Evolutionary conservation across 1,284 basidiomycete species (phyloP).

Genomic region (Austroboletus niveus): DNA sequence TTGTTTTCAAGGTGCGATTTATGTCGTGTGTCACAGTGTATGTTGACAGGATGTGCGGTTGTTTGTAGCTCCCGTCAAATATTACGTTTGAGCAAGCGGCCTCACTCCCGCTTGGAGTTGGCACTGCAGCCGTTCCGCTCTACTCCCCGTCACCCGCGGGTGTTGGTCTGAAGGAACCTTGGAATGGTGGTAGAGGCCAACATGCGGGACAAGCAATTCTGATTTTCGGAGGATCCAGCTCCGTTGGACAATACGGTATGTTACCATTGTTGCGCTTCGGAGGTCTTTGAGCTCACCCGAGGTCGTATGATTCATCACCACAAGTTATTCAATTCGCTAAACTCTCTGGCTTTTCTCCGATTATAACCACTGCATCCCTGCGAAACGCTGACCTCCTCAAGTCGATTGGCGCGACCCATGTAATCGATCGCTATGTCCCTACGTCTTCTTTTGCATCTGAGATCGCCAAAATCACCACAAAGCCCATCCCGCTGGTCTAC

Average conservation of each 20-base stretch:
- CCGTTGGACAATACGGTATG: constrained; percentile 37
- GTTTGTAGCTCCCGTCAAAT: constrained; percentile 19
- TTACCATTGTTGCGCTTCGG: neutral
- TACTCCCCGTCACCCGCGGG: constrained; percentile 24
- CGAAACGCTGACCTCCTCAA: constrained; percentile 33
- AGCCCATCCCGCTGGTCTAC: constrained; percentile 16
- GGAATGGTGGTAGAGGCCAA: constrained; percentile 19
- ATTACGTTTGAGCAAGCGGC: constrained; percentile 26
- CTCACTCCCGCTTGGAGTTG: constrained; percentile 12
- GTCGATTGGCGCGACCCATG: constrained; percentile 35
- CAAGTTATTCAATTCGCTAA: constrained; percentile 36
- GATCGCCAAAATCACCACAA: constrained; percentile 10
- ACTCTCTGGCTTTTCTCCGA: constrained; percentile 31
- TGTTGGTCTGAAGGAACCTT: constrained; percentile 21
- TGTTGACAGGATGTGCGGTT: neutral
- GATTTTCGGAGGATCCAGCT: constrained; percentile 37
- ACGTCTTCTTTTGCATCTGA: constrained; percentile 9
- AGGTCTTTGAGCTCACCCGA: neutral
- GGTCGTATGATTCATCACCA: neutral
- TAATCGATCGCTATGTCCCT: constrained; percentile 28
- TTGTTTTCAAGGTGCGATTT: constrained; percentile 26
- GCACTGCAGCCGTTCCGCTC: constrained; percentile 15
- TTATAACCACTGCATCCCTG: constrained; percentile 35
- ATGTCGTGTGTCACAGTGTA: neutral
- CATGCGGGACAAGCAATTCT: constrained; percentile 30